Evolutionary conservation across 2,329 filamentous ascomycete genomes (phyloP), one percentile per base, ranked within the genome.

Genomic region (Exophiala dermatitidis): DNA sequence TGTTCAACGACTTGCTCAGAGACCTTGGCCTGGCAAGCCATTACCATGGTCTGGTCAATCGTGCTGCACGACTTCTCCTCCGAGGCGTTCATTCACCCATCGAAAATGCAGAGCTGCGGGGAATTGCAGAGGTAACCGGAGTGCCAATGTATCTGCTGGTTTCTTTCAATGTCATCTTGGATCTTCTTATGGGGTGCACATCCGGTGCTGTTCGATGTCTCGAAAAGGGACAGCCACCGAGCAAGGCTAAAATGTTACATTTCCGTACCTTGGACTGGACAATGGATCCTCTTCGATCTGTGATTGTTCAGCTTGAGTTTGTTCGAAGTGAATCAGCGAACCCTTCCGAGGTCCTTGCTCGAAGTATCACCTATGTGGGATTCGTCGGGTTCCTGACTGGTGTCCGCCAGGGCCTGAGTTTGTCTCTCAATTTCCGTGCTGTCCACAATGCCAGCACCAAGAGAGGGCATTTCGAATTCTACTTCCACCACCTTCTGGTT

Each of bases 161-260:
- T 2, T 76, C 76, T 2, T 75, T 84, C 60, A 86, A 86, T 60
- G 78, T 80, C 1, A 67, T 85, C 1, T 70, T 86, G 1, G 83
- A 86, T 61, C 68, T 79, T 3, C 69, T 86, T 34, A 76, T 86
- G 67, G 83, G 82, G 2, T 86, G 83, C 63, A 85, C 82, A 1
- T 83, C 79, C 56, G 79, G 79, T 26, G 79, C 72, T 10, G 68
- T 67, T 1, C 62, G 63, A 37, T 58, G 58, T 2, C 50, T 60
- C 33, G 54, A 62, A 26, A 31, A 41, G 8, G 54, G 56, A 3
- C 53, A 61, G 9, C 53, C 50, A 4, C 49, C 51, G 12, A 54
- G 48, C 0, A 47, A 57, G 38, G 56, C 60, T 4, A 66, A 56
- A 53, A 69, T 71, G 66, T 54, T 71, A 7, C 66, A 68, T 62